A percentile compares a stretch with the other conserved stretches of the same genome.
phyloP scores from a whole-genome alignment of 2,329 filamentous ascomycete genomes.

The Fusarium sp. region DNA sequence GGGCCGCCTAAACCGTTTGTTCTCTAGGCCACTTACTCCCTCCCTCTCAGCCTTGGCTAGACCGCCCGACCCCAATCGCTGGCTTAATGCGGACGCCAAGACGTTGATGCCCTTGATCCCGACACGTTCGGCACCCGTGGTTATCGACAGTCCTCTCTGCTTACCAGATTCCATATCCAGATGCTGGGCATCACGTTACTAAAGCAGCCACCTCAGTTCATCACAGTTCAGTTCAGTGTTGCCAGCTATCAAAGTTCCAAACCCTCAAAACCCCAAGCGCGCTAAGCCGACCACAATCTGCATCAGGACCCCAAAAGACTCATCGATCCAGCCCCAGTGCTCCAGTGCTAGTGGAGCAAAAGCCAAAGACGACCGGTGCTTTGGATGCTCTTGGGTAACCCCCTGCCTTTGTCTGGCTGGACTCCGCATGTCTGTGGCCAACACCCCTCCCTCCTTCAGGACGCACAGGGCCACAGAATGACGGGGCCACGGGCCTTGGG shows the following conservation, averaged over 20 bases:
- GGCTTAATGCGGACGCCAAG: conserved; percentile 27
- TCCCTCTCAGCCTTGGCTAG: conserved; percentile 29
- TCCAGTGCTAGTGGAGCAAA: conserved; percentile 36
- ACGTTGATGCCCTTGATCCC: conserved; percentile 22
- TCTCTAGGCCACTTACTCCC: conserved; percentile 7
- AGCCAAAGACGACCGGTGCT: conserved; percentile 24
- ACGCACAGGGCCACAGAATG: conserved; percentile 38
- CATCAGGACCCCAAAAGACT: conserved; percentile 34
- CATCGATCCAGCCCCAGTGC: conserved; percentile 30
- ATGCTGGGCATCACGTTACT: not conserved
- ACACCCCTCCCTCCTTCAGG: conserved; percentile 39
- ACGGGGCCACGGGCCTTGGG: conserved; percentile 41
- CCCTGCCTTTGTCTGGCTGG: conserved; percentile 29
- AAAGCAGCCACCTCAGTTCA: not conserved
- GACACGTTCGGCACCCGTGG: conserved; percentile 23
- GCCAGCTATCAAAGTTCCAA: conserved; percentile 15
- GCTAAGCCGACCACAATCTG: conserved; percentile 40
- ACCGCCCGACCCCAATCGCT: conserved; percentile 20
- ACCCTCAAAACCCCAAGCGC: conserved; percentile 22
- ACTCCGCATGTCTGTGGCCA: conserved; percentile 43
- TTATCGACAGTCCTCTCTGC: not conserved
- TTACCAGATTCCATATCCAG: not conserved
- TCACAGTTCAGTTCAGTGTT: not conserved
- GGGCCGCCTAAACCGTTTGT: conserved; percentile 13
- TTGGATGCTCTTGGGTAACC: conserved; percentile 29